Conservation (phyloP, 208 protist species). For the Trypanosoma lewisi region DNA sequence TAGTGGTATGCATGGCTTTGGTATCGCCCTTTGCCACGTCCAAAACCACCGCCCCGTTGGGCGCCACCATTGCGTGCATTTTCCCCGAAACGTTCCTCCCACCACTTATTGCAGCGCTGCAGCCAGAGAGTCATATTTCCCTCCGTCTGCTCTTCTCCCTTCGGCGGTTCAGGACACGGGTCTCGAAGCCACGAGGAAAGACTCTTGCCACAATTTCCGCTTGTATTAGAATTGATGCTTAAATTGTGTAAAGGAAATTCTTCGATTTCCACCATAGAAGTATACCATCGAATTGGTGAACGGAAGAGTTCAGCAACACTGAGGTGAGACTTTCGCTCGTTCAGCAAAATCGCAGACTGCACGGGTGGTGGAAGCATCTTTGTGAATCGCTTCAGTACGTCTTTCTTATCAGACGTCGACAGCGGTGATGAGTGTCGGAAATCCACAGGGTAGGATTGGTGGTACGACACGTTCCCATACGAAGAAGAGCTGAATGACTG, state of each 20-base stretch:
- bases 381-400: neutral
- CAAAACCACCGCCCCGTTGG: neutral
- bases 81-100: constrained; percentile 12
- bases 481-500: no score
- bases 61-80: neutral
- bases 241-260: no score
- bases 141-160: constrained; percentile 21
- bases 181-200: neutral
- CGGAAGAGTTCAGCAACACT: neutral
- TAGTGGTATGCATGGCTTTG: constrained; percentile 11
- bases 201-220: neutral
- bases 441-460: no score
- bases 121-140: constrained; percentile 19
- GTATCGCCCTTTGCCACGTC: constrained; percentile 11
- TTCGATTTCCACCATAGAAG: neutral
- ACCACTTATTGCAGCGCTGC: constrained; percentile 8
- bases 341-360: neutral
- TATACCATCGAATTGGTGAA: neutral
- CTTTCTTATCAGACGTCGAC: neutral
- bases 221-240: neutral
- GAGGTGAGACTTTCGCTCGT: neutral
- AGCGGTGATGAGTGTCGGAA: neutral
- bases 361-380: constrained; percentile 19
- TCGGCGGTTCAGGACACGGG: constrained; percentile 23
- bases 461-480: no score